A percentile compares a stretch with the other conserved stretches of the same genome.
Conservation (phyloP, 1,284 basidiomycete genomes). For the Peniophora sp. region DNA sequence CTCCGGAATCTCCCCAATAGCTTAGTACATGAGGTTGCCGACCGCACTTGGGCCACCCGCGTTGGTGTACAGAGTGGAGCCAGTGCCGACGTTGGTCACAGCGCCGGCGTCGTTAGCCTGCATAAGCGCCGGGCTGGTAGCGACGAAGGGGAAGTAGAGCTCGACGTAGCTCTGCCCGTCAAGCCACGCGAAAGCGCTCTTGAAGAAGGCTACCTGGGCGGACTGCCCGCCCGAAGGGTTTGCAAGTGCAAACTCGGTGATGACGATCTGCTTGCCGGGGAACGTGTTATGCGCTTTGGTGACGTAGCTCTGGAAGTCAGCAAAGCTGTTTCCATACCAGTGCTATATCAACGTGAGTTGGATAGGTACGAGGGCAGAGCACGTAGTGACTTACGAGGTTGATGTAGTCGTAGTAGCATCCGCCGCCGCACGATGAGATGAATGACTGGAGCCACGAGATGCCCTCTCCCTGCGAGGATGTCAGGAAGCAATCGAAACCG, state of each 20-base stretch:
- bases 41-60: not conserved
- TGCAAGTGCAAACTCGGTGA: slow-evolving; percentile 2
- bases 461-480: slow-evolving; percentile 12
- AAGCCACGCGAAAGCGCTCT: not conserved
- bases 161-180: not conserved
- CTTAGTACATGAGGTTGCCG: slow-evolving; percentile 1
- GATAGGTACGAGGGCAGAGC: not conserved
- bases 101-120: not conserved
- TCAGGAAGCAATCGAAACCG: too few relatives aligned
- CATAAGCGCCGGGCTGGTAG: not conserved
- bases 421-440: slow-evolving; percentile 12
- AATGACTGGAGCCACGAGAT: slow-evolving; percentile 14
- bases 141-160: slow-evolving; percentile 2
- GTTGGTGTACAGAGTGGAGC: not conserved
- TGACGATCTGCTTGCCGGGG: slow-evolving; percentile 3
- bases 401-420: slow-evolving; percentile 17
- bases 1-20: too few relatives aligned
- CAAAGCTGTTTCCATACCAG: slow-evolving; percentile 4
- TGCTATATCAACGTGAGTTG: not conserved
- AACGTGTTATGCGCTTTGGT: slow-evolving; percentile 1
- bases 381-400: slow-evolving; percentile 9
- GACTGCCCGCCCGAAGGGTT: not conserved
- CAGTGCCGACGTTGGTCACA: not conserved
- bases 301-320: slow-evolving; percentile 5
- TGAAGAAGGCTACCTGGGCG: slow-evolving; percentile 1